Percentiles rank a stretch among this genome's conserved stretches.
These are phyloP conservation scores for Smallanthus sonchifolius DNA, from an alignment of 129 eudicot species.

Conservation along the genomic window DNA sequence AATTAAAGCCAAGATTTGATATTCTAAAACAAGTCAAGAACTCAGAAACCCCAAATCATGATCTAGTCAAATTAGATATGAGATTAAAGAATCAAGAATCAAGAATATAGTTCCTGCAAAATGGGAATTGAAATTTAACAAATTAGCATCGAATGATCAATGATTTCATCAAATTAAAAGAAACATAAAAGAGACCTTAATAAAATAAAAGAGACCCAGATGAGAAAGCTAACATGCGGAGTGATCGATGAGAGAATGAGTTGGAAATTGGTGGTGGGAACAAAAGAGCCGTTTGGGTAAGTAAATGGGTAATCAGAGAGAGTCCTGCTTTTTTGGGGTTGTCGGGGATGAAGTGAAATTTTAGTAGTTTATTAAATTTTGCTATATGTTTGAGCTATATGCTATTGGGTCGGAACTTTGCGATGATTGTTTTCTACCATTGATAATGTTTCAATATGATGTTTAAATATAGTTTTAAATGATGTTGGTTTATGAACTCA, in stretches of 20 bases:
- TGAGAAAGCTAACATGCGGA: constrained; percentile 39
- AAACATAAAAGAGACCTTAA: too few relatives aligned
- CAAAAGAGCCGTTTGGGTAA: constrained; percentile 10
- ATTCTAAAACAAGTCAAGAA: not conserved
- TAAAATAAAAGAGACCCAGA: not conserved
- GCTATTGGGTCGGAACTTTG: too few relatives aligned
- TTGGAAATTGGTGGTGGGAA: constrained; percentile 3
- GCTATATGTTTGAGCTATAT: too few relatives aligned
- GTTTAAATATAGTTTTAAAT: too few relatives aligned
- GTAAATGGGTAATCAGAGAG: constrained; percentile 12
- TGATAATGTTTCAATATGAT: too few relatives aligned
- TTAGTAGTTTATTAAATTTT: not conserved
- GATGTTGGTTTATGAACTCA: too few relatives aligned
- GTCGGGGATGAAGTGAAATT: constrained; percentile 26
- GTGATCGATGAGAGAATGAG: constrained; percentile 40
- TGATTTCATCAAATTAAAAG: not conserved
- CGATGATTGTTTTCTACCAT: too few relatives aligned
- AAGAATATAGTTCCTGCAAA: constrained; percentile 34
- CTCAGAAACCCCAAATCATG: not conserved
- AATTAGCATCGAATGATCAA: not conserved
- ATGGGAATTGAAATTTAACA: constrained; percentile 5
- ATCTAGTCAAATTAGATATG: constrained; percentile 17
- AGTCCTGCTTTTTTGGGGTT: constrained; percentile 24
- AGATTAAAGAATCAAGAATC: constrained; percentile 7
- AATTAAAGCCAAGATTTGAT: constrained; percentile 10